Percentiles rank a stretch among this genome's conserved stretches.
phyloP scores from a whole-genome alignment of 1,284 basidiomycete species.

The Papiliotrema terrestris region DNA sequence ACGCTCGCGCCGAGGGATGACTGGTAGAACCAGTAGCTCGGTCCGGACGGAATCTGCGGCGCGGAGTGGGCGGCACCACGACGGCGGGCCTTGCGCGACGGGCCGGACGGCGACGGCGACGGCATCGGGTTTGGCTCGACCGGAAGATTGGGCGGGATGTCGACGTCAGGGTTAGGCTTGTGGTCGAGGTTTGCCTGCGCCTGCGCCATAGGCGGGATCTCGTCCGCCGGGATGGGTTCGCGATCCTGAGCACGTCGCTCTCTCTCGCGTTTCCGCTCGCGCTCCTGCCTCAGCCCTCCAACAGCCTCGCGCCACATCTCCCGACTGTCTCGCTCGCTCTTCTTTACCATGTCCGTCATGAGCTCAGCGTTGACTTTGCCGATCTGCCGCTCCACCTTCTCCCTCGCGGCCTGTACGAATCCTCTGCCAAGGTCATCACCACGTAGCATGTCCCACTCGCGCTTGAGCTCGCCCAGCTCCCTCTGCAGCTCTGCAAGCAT shows the following conservation, averaged over 20 bases:
- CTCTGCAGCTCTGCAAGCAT: conserved; percentile 67
- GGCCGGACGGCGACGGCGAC: conserved; percentile 10
- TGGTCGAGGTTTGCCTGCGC: background rate
- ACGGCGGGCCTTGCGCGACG: conserved; percentile 19
- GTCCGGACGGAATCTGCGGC: conserved; percentile 32
- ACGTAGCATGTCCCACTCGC: conserved; percentile 56
- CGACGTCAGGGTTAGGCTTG: conserved; percentile 9
- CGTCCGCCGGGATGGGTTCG: conserved; percentile 3
- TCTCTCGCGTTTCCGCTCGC: conserved; percentile 50
- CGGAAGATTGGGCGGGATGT: conserved; percentile 37
- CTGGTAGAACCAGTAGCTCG: conserved; percentile 87
- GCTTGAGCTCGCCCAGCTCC: conserved; percentile 67
- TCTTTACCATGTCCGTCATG: conserved; percentile 56
- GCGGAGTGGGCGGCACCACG: conserved; percentile 27
- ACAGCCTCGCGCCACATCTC: conserved; percentile 42
- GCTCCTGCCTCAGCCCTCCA: conserved; percentile 43
- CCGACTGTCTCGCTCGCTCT: conserved; percentile 35
- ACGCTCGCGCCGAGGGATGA: conserved; percentile 85
- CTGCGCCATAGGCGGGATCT: conserved; percentile 14
- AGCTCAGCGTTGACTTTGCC: conserved; percentile 65
- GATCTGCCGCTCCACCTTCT: conserved; percentile 71
- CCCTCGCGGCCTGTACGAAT: conserved; percentile 76
- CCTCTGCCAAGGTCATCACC: conserved; percentile 71
- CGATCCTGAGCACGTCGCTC: conserved; percentile 26
- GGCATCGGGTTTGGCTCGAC: conserved; percentile 44